phyloP scores from a whole-genome alignment of 2,329 filamentous ascomycete species.

The Fusarium anthophilum region DNA sequence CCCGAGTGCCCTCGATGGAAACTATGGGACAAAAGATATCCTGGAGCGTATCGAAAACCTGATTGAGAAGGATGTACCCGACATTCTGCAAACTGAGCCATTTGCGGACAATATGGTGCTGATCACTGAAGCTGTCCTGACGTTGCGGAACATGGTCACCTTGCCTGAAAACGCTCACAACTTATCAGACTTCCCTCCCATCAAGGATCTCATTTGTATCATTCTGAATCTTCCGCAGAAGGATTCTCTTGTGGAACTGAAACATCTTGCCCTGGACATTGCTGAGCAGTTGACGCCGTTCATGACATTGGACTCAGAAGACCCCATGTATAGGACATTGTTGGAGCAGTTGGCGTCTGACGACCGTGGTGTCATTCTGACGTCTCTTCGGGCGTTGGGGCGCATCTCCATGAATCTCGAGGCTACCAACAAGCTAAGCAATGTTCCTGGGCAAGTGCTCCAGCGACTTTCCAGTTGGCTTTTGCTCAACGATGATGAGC shows the following conservation, averaged over 20 bases:
- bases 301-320: constrained; percentile 74
- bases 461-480: constrained; percentile 77
- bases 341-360: constrained; percentile 70
- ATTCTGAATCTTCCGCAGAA: constrained; percentile 79
- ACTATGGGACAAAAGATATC: constrained; percentile 60
- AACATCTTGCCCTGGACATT: constrained; percentile 91
- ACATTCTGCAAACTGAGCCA: constrained; percentile 76
- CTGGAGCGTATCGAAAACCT: constrained; percentile 76
- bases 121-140: constrained; percentile 86
- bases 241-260: constrained; percentile 80
- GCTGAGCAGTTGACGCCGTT: constrained; percentile 90
- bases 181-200: constrained; percentile 76
- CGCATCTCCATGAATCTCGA: constrained; percentile 90
- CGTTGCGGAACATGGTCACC: constrained; percentile 96
- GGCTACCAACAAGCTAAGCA: constrained; percentile 78
- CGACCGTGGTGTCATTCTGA: constrained; percentile 85
- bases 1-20: constrained; percentile 55
- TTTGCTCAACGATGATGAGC: constrained; percentile 86
- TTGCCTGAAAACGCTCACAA: constrained; percentile 87
- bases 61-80: constrained; percentile 66
- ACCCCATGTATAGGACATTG: constrained; percentile 82
- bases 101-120: constrained; percentile 77
- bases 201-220: constrained; percentile 86
- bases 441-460: constrained; percentile 72
- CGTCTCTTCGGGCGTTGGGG: constrained; percentile 81